A percentile compares a stretch with the other conserved stretches of the same genome.
Evolutionary conservation across 2,329 filamentous ascomycete species (phyloP).

Genomic region (Metarhizium brunneum): DNA sequence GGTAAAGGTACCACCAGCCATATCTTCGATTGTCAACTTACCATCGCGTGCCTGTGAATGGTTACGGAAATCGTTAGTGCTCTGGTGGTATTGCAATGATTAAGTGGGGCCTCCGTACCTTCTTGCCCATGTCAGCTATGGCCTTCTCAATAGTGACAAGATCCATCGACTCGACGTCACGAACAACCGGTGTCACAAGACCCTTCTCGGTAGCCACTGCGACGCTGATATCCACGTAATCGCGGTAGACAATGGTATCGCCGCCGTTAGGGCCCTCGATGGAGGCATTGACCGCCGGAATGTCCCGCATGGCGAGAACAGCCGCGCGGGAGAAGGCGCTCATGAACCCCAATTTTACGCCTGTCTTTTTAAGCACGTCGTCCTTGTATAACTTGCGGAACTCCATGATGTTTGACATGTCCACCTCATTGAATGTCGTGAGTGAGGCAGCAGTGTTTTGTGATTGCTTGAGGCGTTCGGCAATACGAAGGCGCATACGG

Average conservation of each 20-base stretch:
- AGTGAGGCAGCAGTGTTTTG: slow-evolving; percentile 96
- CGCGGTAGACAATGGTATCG: slow-evolving; percentile 95
- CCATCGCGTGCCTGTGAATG: slow-evolving; percentile 69
- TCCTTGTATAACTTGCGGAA: slow-evolving; percentile 98
- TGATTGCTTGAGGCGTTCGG: slow-evolving; percentile 96
- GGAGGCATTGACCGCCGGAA: slow-evolving; percentile 92
- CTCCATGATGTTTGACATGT: slow-evolving; percentile 97
- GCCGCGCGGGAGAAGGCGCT: slow-evolving; percentile 89
- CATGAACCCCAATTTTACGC: slow-evolving; percentile 99
- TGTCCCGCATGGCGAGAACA: slow-evolving; percentile 84
- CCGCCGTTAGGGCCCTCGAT: slow-evolving; percentile 93
- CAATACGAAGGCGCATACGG: slow-evolving; percentile 94
- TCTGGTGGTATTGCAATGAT: background rate
- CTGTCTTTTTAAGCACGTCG: slow-evolving; percentile 88
- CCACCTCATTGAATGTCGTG: slow-evolving; percentile 98
- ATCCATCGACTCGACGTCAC: slow-evolving; percentile 84
- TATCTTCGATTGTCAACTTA: slow-evolving; percentile 97
- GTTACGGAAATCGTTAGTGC: background rate
- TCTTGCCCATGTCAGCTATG: slow-evolving; percentile 92
- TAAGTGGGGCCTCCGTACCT: slow-evolving; percentile 45
- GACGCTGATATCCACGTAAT: slow-evolving; percentile 96
- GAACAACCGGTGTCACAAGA: slow-evolving; percentile 89
- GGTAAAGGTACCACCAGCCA: slow-evolving; percentile 97
- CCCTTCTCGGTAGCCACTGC: slow-evolving; percentile 97
- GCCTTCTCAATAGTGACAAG: slow-evolving; percentile 81